A percentile compares a stretch with the other conserved stretches of the same genome.
Conservation (phyloP, 768 basidiomycete genomes). For the Zangia roseola region DNA sequence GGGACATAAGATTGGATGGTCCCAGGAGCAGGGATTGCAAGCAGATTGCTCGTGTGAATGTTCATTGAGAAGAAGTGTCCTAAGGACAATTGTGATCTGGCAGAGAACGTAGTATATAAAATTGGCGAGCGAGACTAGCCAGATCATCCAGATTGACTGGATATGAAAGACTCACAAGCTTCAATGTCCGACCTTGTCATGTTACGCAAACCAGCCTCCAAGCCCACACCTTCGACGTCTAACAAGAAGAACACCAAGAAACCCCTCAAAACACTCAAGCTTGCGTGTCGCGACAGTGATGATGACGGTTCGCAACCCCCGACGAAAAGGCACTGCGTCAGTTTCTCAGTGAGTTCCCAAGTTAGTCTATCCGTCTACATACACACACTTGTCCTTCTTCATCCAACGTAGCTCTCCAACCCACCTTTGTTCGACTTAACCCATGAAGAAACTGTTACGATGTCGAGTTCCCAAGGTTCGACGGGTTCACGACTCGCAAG, state of each 20-base stretch:
- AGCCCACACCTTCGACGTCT: slow-evolving; percentile 3
- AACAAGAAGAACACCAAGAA: slow-evolving; percentile 12
- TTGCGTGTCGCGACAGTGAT: slow-evolving; percentile 8
- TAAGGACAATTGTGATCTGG: no score
- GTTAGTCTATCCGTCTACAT: background rate
- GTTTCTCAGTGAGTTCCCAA: slow-evolving; percentile 9
- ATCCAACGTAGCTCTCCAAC: slow-evolving; percentile 16
- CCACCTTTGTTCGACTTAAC: slow-evolving; percentile 25
- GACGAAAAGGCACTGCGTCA: slow-evolving; percentile 18
- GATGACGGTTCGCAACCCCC: slow-evolving; percentile 18
- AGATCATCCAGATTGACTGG: no score
- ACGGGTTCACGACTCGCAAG: background rate
- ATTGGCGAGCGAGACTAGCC: no score
- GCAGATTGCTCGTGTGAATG: no score
- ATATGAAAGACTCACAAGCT: no score
- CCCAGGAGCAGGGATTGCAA: no score
- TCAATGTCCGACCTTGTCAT: slow-evolving; percentile 5
- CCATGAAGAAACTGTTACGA: slow-evolving; percentile 6
- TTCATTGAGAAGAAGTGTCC: no score
- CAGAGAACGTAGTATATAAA: no score
- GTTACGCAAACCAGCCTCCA: slow-evolving; percentile 19
- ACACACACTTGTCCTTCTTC: background rate
- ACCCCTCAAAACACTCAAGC: slow-evolving; percentile 25
- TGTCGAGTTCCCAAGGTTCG: slow-evolving; percentile 6
- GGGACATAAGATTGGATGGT: no score